phyloP scores from a whole-genome alignment of 2,329 filamentous ascomycete genomes.

The Didymella lethalis region DNA sequence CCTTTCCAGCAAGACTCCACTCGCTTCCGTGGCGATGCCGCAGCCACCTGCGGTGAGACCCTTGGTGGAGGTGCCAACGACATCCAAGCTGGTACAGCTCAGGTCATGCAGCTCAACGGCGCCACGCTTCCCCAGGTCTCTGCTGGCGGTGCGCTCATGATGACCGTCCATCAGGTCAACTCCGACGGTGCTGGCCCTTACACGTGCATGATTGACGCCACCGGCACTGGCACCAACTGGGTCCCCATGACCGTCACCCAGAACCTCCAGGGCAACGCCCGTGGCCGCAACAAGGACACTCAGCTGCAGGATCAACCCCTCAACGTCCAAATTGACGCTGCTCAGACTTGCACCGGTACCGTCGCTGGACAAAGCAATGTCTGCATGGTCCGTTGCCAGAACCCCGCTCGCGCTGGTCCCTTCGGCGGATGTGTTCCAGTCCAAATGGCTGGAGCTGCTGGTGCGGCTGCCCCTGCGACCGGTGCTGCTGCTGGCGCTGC shows the following conservation, averaged over 20 bases:
- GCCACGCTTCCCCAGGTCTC: slow-evolving; percentile 66
- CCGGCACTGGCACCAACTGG: slow-evolving; percentile 65
- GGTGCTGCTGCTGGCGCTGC: slow-evolving; percentile 16
- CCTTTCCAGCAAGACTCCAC: slow-evolving; percentile 72
- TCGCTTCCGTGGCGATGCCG: slow-evolving; percentile 64
- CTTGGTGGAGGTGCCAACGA: slow-evolving; percentile 64
- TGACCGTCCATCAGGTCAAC: slow-evolving; percentile 74
- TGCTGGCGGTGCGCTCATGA: slow-evolving; percentile 64
- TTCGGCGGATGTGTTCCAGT: slow-evolving; percentile 69
- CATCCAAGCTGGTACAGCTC: slow-evolving; percentile 63
- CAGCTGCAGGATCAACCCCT: slow-evolving; percentile 55
- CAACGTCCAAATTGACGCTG: slow-evolving; percentile 64
- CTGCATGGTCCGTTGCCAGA: slow-evolving; percentile 70
- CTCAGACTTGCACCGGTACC: slow-evolving; percentile 66
- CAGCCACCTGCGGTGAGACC: slow-evolving; percentile 66
- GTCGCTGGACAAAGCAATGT: slow-evolving; percentile 66
- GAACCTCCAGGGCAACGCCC: slow-evolving; percentile 61
- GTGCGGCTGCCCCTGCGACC: slow-evolving; percentile 11
- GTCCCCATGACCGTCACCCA: slow-evolving; percentile 63
- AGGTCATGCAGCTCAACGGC: slow-evolving; percentile 67
- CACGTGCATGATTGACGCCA: slow-evolving; percentile 69
- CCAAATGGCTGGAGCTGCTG: slow-evolving; percentile 53
- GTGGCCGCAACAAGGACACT: slow-evolving; percentile 53
- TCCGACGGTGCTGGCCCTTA: slow-evolving; percentile 72
- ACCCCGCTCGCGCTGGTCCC: slow-evolving; percentile 66